phyloP scores from a whole-genome alignment of 176 grass and related monocot genomes.

The Saccharum spontaneum region DNA sequence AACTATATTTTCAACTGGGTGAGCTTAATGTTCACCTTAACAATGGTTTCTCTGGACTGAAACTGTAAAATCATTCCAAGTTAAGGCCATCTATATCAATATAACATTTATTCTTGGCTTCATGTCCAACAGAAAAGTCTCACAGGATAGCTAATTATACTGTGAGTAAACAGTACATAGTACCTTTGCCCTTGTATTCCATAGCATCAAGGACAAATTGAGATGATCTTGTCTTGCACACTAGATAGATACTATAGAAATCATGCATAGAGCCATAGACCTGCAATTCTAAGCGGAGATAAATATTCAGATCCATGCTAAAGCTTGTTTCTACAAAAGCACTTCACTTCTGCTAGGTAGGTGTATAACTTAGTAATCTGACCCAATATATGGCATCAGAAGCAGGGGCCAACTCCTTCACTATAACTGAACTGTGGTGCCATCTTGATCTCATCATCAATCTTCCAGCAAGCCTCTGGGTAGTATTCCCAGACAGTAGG shows the following conservation, averaged over 20 bases:
- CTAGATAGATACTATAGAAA: slow-evolving; percentile 30
- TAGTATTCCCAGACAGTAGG: slow-evolving; percentile 47
- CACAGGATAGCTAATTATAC: slow-evolving; percentile 32
- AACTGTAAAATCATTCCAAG: slow-evolving; percentile 20
- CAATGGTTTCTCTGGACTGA: not conserved
- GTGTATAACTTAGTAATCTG: slow-evolving; percentile 29
- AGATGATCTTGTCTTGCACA: slow-evolving; percentile 42
- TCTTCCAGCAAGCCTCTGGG: slow-evolving; percentile 50
- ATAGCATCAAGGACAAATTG: slow-evolving; percentile 31
- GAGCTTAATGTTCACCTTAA: slow-evolving; percentile 14
- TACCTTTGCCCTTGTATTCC: slow-evolving; percentile 36
- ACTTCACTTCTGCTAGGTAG: slow-evolving; percentile 52
- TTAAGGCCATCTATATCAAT: slow-evolving; percentile 27
- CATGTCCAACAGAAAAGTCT: slow-evolving; percentile 20
- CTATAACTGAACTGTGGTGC: slow-evolving; percentile 33
- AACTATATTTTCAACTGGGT: slow-evolving; percentile 1
- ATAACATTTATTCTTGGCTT: slow-evolving; percentile 30
- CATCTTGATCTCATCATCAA: slow-evolving; percentile 65
- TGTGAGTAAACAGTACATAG: slow-evolving; percentile 47
- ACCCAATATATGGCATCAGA: slow-evolving; percentile 44
- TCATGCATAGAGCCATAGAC: slow-evolving; percentile 29
- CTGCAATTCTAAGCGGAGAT: slow-evolving; percentile 31
- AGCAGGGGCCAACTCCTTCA: slow-evolving; percentile 44
- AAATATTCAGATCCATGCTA: slow-evolving; percentile 43
- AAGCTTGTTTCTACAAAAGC: slow-evolving; percentile 44